These are phyloP conservation scores for Penicillium concentricum DNA, from an alignment of 2,329 filamentous ascomycete species.

Conservation along the genomic window DNA sequence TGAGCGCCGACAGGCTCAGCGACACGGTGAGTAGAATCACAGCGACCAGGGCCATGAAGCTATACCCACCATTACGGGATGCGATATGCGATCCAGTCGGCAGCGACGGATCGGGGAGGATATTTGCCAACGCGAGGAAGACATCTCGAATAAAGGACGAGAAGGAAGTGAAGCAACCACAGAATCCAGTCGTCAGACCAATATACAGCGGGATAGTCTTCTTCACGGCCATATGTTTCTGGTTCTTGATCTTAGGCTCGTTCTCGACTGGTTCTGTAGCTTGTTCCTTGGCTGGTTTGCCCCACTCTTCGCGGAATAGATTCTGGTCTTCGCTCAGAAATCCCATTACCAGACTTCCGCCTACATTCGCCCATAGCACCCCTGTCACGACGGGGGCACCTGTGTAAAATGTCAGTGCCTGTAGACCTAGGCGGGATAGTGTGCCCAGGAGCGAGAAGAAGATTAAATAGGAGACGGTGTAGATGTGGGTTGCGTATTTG, in stretches of 20 bases:
- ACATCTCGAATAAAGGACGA: slow-evolving; percentile 79
- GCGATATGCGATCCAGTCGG: slow-evolving; percentile 36
- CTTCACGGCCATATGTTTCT: slow-evolving; percentile 64
- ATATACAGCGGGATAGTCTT: slow-evolving; percentile 88
- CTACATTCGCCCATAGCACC: slow-evolving; percentile 85
- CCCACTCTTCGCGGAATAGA: slow-evolving; percentile 70
- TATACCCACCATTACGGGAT: slow-evolving; percentile 69
- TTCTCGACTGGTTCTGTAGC: slow-evolving; percentile 23
- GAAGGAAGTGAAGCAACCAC: slow-evolving; percentile 86
- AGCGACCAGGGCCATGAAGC: slow-evolving; percentile 75
- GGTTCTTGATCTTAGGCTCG: slow-evolving; percentile 21
- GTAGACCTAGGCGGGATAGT: slow-evolving; percentile 75
- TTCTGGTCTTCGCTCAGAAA: slow-evolving; percentile 77
- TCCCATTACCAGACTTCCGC: slow-evolving; percentile 78
- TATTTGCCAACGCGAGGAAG: slow-evolving; percentile 77
- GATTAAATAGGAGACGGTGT: slow-evolving; percentile 77
- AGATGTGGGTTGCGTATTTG: slow-evolving; percentile 57
- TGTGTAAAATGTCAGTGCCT: slow-evolving; percentile 76
- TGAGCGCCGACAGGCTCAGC: slow-evolving; percentile 67
- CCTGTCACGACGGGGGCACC: slow-evolving; percentile 71
- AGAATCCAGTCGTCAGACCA: slow-evolving; percentile 81
- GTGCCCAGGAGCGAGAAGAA: slow-evolving; percentile 85
- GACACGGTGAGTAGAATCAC: slow-evolving; percentile 71
- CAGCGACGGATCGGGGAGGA: slow-evolving; percentile 57
- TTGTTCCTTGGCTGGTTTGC: slow-evolving; percentile 31